phyloP scores from a whole-genome alignment of 768 basidiomycete species.

The Cytidiella melzeri region DNA sequence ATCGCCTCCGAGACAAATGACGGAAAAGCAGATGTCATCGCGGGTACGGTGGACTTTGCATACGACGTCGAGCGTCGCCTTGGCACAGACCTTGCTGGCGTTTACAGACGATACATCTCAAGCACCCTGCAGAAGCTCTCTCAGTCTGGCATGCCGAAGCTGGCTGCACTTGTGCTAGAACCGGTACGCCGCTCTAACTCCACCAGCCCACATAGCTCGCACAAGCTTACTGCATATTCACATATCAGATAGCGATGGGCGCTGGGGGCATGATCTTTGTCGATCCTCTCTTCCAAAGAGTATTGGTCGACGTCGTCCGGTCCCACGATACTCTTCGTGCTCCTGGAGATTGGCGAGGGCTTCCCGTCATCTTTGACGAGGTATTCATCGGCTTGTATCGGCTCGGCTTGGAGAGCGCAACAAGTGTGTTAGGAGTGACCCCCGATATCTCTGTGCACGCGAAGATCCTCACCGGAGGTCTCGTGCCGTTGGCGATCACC shows the following conservation, averaged over 20 bases:
- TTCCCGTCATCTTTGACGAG: slow-evolving; percentile 94
- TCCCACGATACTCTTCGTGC: slow-evolving; percentile 23
- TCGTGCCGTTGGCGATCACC: slow-evolving; percentile 82
- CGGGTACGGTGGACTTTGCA: slow-evolving; percentile 46
- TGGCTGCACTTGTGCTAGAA: slow-evolving; percentile 83
- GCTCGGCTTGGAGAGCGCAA: slow-evolving; percentile 63
- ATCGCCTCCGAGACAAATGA: slow-evolving; percentile 28
- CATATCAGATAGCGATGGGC: slow-evolving; percentile 72
- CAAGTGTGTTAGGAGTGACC: slow-evolving; percentile 56
- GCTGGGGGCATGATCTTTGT: slow-evolving; percentile 98
- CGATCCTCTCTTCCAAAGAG: slow-evolving; percentile 91
- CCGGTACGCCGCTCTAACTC: slow-evolving; percentile 31
- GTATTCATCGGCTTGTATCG: slow-evolving; percentile 94
- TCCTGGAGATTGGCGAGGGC: slow-evolving; percentile 45
- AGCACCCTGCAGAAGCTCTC: slow-evolving; percentile 42
- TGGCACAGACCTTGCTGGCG: slow-evolving; percentile 49
- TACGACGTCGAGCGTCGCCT: slow-evolving; percentile 70
- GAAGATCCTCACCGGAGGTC: slow-evolving; percentile 90
- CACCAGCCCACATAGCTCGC: not conserved
- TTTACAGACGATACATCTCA: slow-evolving; percentile 58
- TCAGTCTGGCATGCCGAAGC: slow-evolving; percentile 30
- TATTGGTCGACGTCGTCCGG: slow-evolving; percentile 79
- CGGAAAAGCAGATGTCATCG: slow-evolving; percentile 22
- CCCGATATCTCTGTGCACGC: slow-evolving; percentile 93
- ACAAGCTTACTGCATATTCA: not conserved